Conservation (phyloP, 2,329 filamentous ascomycete species). For the Graphiopsis chlorocephala region DNA sequence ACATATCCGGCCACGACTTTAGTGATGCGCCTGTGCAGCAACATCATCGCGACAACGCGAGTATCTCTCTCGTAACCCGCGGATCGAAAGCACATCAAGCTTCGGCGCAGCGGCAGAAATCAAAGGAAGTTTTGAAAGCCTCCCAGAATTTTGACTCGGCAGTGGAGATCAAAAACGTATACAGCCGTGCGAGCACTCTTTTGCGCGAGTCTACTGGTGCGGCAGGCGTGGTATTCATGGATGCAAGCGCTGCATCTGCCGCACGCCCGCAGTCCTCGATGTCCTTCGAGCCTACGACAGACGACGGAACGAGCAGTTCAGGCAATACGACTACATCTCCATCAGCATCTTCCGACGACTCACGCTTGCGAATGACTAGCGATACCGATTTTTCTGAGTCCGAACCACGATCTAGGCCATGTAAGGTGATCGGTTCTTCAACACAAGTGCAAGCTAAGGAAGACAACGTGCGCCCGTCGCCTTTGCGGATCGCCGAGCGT, state of each 20-base stretch:
- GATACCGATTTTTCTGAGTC: slow-evolving; percentile 1
- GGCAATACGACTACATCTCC: neutral
- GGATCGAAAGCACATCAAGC: neutral
- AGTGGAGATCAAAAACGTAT: slow-evolving; percentile 31
- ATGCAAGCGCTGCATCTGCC: neutral
- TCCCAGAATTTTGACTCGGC: neutral
- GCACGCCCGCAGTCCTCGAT: neutral
- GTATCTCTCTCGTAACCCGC: neutral
- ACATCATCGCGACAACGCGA: slow-evolving; percentile 31
- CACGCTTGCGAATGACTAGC: neutral
- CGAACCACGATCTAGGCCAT: neutral
- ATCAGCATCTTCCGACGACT: neutral
- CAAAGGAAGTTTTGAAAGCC: neutral
- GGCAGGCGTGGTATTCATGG: slow-evolving; percentile 46
- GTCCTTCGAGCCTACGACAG: neutral
- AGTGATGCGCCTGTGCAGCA: slow-evolving; percentile 47
- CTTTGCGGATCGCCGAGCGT: neutral
- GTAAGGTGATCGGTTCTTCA: neutral
- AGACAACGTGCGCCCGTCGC: no score
- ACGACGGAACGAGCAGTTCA: neutral
- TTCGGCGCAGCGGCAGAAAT: neutral
- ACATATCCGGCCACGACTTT: neutral
- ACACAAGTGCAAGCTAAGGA: neutral
- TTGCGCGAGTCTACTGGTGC: slow-evolving; percentile 46
- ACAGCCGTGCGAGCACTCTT: slow-evolving; percentile 49